Base-by-base conservation (phyloP, 176 grass and related monocot genomes). In the Oryza longistaminata region DNA sequence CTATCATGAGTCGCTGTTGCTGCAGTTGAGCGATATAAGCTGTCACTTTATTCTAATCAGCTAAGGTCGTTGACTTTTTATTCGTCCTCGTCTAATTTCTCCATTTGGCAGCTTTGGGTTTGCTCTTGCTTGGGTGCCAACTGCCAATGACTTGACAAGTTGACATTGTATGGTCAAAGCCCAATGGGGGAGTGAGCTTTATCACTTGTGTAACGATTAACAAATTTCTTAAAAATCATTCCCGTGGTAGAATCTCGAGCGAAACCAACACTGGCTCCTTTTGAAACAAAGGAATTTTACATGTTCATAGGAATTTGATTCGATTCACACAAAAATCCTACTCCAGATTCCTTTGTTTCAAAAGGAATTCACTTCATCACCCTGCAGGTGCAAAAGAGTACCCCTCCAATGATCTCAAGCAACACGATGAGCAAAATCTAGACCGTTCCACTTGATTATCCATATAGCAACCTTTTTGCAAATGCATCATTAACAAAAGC, bases 241-340 rank as follows among this genome's bases (percentile, higher is more conserved):
- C 58, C 55, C 60, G 81, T 80, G 81, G 21, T 68, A 7, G 35
- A 66, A 68, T 25, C 15, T 61, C n/a, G 71, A 81, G 65, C 6
- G 40, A 76, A 46, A 61, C 9, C 22, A 7, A 75, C 40, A 22
- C 44, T 46, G 44, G 11, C 44, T 46, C 44, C 11, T 46, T 12
- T 12, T 46, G 44, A 46, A 46, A 44, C 43, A 44, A 9, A 44
- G 43, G 44, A 46, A 46, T 46, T 12, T 46, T 46, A 46, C 42
- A 46, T 3, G 44, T 46, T 46, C 11, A 46, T 46, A 46, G 11
- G 11, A 43, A 43, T 43, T 43, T 46, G 11, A 12, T 46, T 12
- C 44, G 12, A 46, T 46, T 46, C 44, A 2, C 44, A 12, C 2
- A 46, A 45, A 44, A 46, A 46, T 46, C 44, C 11, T 11, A 12